These are phyloP conservation scores for Nidularia sp. DNA, from an alignment of 768 basidiomycete species.

Conservation along the genomic window DNA sequence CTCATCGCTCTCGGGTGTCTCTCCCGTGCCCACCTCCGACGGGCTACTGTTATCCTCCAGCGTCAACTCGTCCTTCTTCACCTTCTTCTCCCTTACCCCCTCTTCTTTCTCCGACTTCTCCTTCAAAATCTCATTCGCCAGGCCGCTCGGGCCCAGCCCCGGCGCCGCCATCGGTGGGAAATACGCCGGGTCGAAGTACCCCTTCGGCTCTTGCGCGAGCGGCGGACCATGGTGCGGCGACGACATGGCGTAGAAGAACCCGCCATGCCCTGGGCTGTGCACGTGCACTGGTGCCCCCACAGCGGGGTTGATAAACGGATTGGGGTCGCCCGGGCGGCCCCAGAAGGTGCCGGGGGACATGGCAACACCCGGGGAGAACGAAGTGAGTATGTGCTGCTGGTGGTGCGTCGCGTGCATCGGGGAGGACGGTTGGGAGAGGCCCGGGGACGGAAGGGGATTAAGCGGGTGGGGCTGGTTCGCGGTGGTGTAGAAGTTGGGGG, in stretches of 20 bases:
- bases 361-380: slow-evolving; percentile 68
- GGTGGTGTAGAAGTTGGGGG: slow-evolving; percentile 34
- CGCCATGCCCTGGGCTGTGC: slow-evolving; percentile 8
- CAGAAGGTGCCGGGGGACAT: slow-evolving; percentile 78
- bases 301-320: slow-evolving; percentile 40
- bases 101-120: background rate
- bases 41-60: background rate
- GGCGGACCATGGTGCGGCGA: slow-evolving; percentile 13
- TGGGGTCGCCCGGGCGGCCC: slow-evolving; percentile 49
- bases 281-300: slow-evolving; percentile 42
- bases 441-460: slow-evolving; percentile 63
- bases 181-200: slow-evolving; percentile 42
- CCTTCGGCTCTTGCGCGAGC: slow-evolving; percentile 28
- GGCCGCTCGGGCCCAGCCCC: slow-evolving; percentile 12
- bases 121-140: slow-evolving; percentile 34
- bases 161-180: slow-evolving; percentile 20
- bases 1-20: background rate
- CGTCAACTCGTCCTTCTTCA: background rate
- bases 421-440: slow-evolving; percentile 17
- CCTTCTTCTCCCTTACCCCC: background rate
- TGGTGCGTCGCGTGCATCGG: slow-evolving; percentile 2
- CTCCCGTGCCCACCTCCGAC: background rate
- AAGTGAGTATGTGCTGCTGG: slow-evolving; percentile 8
- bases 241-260: slow-evolving; percentile 21
- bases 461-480: slow-evolving; percentile 22